Percentiles rank a stretch among this genome's conserved stretches.
These are phyloP conservation scores for Groenewaldozyma auringiensis DNA, from an alignment of 1,139 yeast genomes.

Conservation along the genomic window DNA sequence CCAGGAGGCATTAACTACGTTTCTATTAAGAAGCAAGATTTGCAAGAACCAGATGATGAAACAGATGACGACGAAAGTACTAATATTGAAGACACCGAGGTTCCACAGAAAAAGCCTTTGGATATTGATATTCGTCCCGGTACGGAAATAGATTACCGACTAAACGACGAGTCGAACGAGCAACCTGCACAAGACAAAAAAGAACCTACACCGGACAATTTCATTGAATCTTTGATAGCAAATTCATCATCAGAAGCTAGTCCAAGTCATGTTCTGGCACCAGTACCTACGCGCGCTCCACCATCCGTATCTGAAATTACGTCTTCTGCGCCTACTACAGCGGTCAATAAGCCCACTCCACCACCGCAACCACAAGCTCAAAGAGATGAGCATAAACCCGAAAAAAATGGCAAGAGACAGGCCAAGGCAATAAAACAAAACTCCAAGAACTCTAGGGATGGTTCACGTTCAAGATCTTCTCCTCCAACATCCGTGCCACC, in stretches of 20 bases:
- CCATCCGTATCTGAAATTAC: too few species aligned
- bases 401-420: neutral
- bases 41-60: conserved; percentile 4
- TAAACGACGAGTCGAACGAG: too few species aligned
- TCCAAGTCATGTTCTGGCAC: too few species aligned
- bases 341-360: neutral
- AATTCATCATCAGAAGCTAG: too few species aligned
- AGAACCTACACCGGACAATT: too few species aligned
- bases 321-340: too few species aligned
- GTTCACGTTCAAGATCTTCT: neutral
- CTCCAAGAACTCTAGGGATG: neutral
- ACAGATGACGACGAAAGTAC: neutral
- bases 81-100: neutral
- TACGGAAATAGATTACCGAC: too few species aligned
- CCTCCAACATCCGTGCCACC: neutral
- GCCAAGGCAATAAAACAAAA: conserved; percentile 1
- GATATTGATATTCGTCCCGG: too few species aligned
- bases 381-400: neutral
- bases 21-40: conserved; percentile 10
- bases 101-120: neutral
- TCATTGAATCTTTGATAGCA: too few species aligned
- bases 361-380: neutral
- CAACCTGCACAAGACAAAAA: too few species aligned
- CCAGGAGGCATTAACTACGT: conserved; percentile 19
- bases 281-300: too few species aligned